phyloP scores from a whole-genome alignment of 768 basidiomycete species.

The Grammothele lineata region DNA sequence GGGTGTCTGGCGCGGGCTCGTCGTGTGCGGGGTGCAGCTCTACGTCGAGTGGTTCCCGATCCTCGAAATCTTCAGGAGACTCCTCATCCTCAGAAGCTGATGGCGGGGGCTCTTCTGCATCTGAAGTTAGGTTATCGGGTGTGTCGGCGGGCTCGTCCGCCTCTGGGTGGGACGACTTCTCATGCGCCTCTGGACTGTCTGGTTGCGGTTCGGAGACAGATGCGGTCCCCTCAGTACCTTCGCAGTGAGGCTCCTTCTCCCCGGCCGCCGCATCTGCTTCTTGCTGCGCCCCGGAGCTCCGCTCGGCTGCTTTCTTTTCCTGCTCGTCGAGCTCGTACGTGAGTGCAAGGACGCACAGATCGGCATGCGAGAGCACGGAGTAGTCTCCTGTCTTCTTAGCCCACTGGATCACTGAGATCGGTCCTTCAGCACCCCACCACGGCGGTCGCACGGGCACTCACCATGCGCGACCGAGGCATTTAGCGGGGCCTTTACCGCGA shows the following conservation, averaged over 20 bases:
- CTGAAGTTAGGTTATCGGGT: conserved; percentile 12
- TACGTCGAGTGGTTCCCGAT: conserved; percentile 40
- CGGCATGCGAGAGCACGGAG: conserved; percentile 83
- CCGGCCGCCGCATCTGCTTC: background rate
- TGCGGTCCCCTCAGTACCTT: no score
- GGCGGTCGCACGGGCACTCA: conserved; percentile 24
- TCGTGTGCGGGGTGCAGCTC: conserved; percentile 36
- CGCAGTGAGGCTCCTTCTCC: no score
- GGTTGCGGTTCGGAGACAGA: background rate
- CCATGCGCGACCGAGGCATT: conserved; percentile 63
- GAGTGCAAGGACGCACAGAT: conserved; percentile 87
- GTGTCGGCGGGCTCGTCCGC: background rate
- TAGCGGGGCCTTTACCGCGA: conserved; percentile 69
- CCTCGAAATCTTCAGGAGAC: conserved; percentile 5
- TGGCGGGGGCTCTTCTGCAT: conserved; percentile 15
- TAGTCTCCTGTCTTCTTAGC: conserved; percentile 98
- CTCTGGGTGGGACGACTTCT: background rate
- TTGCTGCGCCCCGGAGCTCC: background rate
- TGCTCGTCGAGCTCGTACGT: conserved; percentile 72
- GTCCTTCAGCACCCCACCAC: conserved; percentile 13
- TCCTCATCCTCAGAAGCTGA: conserved; percentile 5
- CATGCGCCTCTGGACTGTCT: background rate
- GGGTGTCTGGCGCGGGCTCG: conserved; percentile 10
- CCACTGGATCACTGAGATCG: conserved; percentile 69
- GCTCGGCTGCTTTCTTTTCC: conserved; percentile 28